Evolutionary conservation across 331 rosid species (phyloP), one percentile per base, ranked within the genome.

Genomic region (Saraca asoca): DNA sequence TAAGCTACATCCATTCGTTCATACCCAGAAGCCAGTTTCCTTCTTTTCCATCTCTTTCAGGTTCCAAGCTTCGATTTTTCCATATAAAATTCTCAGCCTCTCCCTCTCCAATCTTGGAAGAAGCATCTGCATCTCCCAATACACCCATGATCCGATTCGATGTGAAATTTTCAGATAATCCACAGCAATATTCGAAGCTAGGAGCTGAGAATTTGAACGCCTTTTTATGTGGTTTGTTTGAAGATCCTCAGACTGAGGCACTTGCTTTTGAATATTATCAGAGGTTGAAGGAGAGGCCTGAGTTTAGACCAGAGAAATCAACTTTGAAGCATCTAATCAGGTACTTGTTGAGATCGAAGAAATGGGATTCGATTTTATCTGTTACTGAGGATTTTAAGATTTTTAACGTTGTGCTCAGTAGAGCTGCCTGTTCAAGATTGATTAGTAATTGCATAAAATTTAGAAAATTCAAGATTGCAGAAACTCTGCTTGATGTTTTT

Each of bases 391-490:
- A 89, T 71, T 82, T 81, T 24, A 66, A 57, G 81, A 39, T 74
- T 70, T 89, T 77, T 56, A 51, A 70, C 41, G 80, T 79, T 35
- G 60, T 80, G 43, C 94, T 94, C 9, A 89, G 87, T 66, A 62
- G 70, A 24, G 69, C 37, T 38, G 82, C 85, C 44, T 86, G 91
- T 55, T 89, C 83, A 58, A 77, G 45, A 57, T 56, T 84, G 82
- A 46, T 89, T 65, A 70, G 49, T 62, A 71, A 77, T 42, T 89
- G 94, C 51, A 51, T 89, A 61, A 78, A 75, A 41, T 72, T 79
- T 57, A 80, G 96, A 38, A 89, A 87, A 34, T 82, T 89, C 78
- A 86, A 65, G 69, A 24, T 84, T 55, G 81, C 75, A 20, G 78
- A 78, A 70, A 37, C 70, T 51, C 57, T 82, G 49, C 85, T 89